phyloP scores from a whole-genome alignment of 2,329 filamentous ascomycete species.

The Monilinia aucupariae region DNA sequence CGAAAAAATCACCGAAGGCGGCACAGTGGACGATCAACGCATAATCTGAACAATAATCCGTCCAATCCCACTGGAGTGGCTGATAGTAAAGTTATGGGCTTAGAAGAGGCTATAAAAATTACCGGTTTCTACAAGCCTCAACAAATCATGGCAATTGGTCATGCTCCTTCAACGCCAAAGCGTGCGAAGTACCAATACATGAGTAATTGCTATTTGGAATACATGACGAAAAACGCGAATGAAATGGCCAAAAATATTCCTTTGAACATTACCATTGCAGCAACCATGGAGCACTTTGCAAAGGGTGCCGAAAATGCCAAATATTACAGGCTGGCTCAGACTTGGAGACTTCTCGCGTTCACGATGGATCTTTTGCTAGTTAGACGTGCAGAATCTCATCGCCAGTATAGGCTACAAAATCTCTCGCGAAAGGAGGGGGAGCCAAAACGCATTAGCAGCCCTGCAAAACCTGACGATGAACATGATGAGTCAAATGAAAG shows the following conservation, averaged over 20 bases:
- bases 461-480: slow-evolving; percentile 5
- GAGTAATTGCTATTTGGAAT: slow-evolving; percentile 51
- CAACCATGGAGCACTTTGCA: slow-evolving; percentile 53
- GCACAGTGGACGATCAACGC: slow-evolving; percentile 41
- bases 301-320: slow-evolving; percentile 51
- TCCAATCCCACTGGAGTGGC: slow-evolving; percentile 37
- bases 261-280: slow-evolving; percentile 39
- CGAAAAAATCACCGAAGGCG: slow-evolving; percentile 41
- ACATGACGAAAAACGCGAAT: slow-evolving; percentile 35
- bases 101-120: slow-evolving; percentile 54
- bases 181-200: slow-evolving; percentile 51
- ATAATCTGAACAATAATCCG: slow-evolving; percentile 50
- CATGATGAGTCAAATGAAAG: slow-evolving; percentile 22
- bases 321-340: slow-evolving; percentile 57
- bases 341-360: slow-evolving; percentile 57
- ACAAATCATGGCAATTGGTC: slow-evolving; percentile 59
- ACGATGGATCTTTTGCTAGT: slow-evolving; percentile 50
- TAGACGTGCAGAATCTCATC: slow-evolving; percentile 52
- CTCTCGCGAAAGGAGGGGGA: slow-evolving; percentile 25
- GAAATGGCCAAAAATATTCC: slow-evolving; percentile 7
- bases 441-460: slow-evolving; percentile 25
- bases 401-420: slow-evolving; percentile 42
- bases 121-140: slow-evolving; percentile 54
- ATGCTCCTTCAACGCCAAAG: slow-evolving; percentile 48
- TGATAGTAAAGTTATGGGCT: slow-evolving; percentile 43